Base-by-base conservation (phyloP, 108 stramenopile genomes). In the Stephanodiscus minutulus region DNA sequence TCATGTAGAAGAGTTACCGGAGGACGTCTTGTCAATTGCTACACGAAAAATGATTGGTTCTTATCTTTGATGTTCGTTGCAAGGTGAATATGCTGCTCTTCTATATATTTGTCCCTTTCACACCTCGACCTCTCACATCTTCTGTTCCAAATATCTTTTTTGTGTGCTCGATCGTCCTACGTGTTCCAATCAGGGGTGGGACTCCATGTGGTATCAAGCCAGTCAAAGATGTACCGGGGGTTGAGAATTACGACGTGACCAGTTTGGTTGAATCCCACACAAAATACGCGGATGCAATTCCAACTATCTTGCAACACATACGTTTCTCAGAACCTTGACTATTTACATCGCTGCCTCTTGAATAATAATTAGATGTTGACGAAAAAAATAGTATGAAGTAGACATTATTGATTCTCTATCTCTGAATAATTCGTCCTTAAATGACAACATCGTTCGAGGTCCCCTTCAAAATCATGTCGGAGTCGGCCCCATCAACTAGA, bases 1-100 rank as follows among this genome's bases (percentile, higher is more conserved):
- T 68, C 74, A 22, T 86, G 79, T 29, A 80, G 93, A 24, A 55
- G 71, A 44, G 85, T 96, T 20, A 96, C 91, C 9, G 87, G 88
- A 27, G 96, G 95, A n/a, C 74, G 96, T 24, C 53, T 96, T 35
- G 68, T 98, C 39, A 96, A 98, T 80, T 85, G 85, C 56, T 96
- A 94, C 73, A 71, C 75, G 27, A 64, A 65, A 25, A 86, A 81
- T 70, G 97, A 98, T 77, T 91, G 85, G 84, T 64, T 96, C 41
- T 46, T 98, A 39, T 74, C 87, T 7, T 66, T 94, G 27, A 76
- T 90, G 85, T 87, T 84, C 66, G 68, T 76, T 70, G 82, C 72
- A 41, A 72, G 70, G 55, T 72, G 50, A 74, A 24, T 61, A 33
- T 47, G 21, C 61, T 39, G 25, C 13, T 49, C 31, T 49, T 18